Conservation (phyloP, 163 green algal genomes). For the Coccomyxa subellipsoidea region DNA sequence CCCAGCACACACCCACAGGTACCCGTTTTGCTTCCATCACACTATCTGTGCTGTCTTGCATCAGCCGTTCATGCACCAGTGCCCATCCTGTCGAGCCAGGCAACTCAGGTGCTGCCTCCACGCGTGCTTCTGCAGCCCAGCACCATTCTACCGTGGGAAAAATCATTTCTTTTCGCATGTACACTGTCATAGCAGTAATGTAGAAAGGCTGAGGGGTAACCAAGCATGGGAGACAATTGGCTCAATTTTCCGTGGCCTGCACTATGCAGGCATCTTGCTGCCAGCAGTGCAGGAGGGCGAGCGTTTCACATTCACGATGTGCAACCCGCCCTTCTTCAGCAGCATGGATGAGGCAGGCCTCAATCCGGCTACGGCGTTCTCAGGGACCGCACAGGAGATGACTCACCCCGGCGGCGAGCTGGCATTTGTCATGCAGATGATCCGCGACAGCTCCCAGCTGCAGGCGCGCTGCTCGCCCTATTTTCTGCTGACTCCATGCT, state of each 20-base stretch:
- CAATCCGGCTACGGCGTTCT: conserved; percentile 72
- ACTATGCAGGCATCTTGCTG: conserved; percentile 30
- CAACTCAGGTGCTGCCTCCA: too few species aligned
- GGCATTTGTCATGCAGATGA: conserved; percentile 83
- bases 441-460: conserved; percentile 76
- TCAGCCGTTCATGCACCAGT: too few species aligned
- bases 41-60: too few species aligned
- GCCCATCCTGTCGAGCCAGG: too few species aligned
- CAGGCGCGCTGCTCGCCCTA: conserved; percentile 18
- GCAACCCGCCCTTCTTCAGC: conserved; percentile 96
- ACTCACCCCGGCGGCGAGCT: conserved; percentile 85
- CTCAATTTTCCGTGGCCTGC: too few species aligned
- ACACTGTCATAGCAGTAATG: too few species aligned
- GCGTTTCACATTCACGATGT: conserved; percentile 87
- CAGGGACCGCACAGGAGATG: conserved; percentile 82
- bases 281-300: conserved; percentile 38
- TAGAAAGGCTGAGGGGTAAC: too few species aligned
- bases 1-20: not conserved
- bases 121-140: too few species aligned
- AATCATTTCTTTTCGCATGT: too few species aligned
- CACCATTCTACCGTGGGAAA: too few species aligned
- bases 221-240: too few species aligned
- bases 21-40: not conserved
- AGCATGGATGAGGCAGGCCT: conserved; percentile 59
- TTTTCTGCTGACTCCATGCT: too few species aligned